A percentile compares a stretch with the other conserved stretches of the same genome.
Conservation (phyloP, 371 early-diverging fungal species). For the Phascolomyces articulosus region DNA sequence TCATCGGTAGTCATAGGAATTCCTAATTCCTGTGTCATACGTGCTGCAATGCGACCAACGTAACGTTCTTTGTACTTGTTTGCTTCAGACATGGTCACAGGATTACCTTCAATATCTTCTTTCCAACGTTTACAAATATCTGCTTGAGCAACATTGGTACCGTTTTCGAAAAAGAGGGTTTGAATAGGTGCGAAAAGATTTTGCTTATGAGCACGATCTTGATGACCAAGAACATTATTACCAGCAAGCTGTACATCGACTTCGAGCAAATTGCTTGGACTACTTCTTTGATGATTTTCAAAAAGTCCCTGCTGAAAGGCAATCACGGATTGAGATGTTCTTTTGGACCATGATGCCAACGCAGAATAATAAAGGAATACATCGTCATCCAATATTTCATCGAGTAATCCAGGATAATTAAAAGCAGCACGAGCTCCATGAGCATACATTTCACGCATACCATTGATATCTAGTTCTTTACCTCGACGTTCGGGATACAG, state of each 20-base stretch:
- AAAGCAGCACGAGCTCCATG: conserved; percentile 25
- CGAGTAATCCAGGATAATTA: conserved; percentile 16
- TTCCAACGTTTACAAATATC: conserved; percentile 2
- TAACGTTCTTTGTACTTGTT: not conserved
- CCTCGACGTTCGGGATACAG: conserved; percentile 9
- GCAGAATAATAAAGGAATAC: not conserved
- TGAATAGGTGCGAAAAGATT: not conserved
- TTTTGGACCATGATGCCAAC: conserved; percentile 3
- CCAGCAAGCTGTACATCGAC: not conserved
- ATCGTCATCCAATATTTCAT: conserved; percentile 10
- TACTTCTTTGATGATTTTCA: not conserved
- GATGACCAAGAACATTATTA: not conserved
- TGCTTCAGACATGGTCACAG: not conserved
- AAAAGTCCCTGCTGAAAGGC: conserved; percentile 6
- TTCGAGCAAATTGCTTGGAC: not conserved
- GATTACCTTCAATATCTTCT: not conserved
- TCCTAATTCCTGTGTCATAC: conserved; percentile 20
- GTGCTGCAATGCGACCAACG: conserved; percentile 18
- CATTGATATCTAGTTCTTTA: conserved; percentile 18
- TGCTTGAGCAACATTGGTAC: not conserved
- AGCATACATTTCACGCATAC: conserved; percentile 30
- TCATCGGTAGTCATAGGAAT: conserved; percentile 18
- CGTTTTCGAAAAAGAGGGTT: not conserved
- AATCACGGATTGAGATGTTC: conserved; percentile 10
- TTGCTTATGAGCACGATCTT: not conserved